A percentile compares a stretch with the other conserved stretches of the same genome.
Conservation (phyloP, 108 stramenopile species). For the Seminavis robusta region DNA sequence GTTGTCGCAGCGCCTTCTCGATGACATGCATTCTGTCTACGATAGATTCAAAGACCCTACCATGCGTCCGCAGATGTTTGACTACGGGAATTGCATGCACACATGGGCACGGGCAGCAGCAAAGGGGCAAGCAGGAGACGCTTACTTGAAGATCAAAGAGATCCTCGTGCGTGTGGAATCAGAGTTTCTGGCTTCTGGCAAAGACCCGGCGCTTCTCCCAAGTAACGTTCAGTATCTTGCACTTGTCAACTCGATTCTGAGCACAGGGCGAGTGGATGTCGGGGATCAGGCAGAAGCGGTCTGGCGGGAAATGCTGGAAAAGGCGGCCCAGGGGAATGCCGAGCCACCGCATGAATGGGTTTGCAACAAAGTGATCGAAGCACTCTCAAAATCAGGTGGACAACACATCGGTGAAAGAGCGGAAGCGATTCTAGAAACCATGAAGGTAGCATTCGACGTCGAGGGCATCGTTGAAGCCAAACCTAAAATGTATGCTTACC, state of each 20-base stretch:
- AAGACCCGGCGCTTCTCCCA: neutral
- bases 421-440: neutral
- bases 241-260: neutral
- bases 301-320: neutral
- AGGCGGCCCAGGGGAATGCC: neutral
- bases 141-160: no score
- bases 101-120: no score
- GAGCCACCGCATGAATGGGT: slow-evolving; percentile 3
- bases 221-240: slow-evolving; percentile 2
- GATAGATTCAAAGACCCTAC: no score
- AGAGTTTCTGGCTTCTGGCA: neutral
- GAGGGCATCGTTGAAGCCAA: neutral
- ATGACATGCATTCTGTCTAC: no score
- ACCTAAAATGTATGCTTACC: neutral
- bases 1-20: no score
- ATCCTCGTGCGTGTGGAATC: neutral
- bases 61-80: no score
- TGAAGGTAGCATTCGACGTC: neutral
- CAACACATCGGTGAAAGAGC: neutral
- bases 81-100: no score
- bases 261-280: neutral
- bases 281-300: neutral
- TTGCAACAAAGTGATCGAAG: neutral
- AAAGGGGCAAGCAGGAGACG: no score
- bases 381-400: neutral